Evolutionary conservation across 2,329 filamentous ascomycete species (phyloP), one percentile per base, ranked within the genome.

Genomic region (Ploettnerulaceae sp.): DNA sequence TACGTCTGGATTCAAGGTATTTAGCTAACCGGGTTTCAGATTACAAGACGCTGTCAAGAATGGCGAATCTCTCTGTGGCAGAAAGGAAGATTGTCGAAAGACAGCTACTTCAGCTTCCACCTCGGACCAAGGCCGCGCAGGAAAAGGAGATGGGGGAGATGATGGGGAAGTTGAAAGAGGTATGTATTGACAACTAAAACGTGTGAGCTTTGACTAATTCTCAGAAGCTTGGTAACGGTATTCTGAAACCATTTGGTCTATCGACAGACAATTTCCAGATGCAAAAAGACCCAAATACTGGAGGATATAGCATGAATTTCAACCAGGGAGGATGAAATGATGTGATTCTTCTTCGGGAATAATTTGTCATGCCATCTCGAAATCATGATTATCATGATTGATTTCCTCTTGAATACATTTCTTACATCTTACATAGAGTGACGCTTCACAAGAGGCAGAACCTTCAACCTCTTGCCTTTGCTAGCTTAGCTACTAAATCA

Each of bases 231-330:
- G 93, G 93, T 0, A 95, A 98, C 63, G 89, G 89, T 1, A 80
- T 98, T 12, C 66, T 98, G 40, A 95, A 86, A 64, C 91, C 91
- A 0, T 97, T 97, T 71, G 93, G 93, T 1, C 68, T 98, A 57
- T 94, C 86, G 49, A 97, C 93, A 8, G 84, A 95, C 35, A 95
- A 94, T 65, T 97, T 98, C 63, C 82, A 95, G 54, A 94, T 97
- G 75, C 81, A 85, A 21, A 88, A 96, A 67, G 91, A 96, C 61
- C 86, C 91, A 59, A 84, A 84, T 53, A 86, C 83, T 1, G 93
- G 93, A 1, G 90, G 89, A 0, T 97, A 97, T 68, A 95, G 86
- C 67, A 86, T 98, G 83, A 91, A 90, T 57, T 95, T 97, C 60
- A 63, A 64, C 34, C 61, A 62, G 47, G 60, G 61, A 28, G 57